Percentiles rank a stretch among this genome's conserved stretches.
Conservation (phyloP, 306 rosid genomes). For the Medicago ruthenica region DNA sequence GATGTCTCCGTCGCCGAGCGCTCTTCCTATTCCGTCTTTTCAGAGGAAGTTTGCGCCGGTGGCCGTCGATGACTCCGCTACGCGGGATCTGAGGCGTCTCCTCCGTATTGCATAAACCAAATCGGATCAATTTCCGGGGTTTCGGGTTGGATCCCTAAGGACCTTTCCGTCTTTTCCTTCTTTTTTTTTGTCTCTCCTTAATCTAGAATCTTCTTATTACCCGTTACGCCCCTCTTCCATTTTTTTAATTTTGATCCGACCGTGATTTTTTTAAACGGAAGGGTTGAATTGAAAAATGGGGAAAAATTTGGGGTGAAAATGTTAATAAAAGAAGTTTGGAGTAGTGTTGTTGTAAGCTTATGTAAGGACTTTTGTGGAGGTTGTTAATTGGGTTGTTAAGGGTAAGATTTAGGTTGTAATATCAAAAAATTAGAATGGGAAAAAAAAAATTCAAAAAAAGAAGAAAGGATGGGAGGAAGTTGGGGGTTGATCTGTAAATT, state of each 20-base stretch:
- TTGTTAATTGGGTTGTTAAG: constrained; percentile 34
- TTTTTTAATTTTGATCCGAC: constrained; percentile 47
- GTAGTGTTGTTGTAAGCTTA: constrained; percentile 1
- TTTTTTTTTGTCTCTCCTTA: not conserved
- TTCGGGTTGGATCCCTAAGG: constrained; percentile 7
- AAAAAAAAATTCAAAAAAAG: not conserved
- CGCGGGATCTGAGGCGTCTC: constrained; percentile 84
- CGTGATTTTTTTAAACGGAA: constrained; percentile 90
- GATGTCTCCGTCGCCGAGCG: constrained; percentile 82
- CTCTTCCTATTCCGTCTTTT: constrained; percentile 88
- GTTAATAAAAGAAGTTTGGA: constrained; percentile 34
- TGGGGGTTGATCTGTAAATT: constrained; percentile 47
- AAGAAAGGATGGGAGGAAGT: constrained; percentile 8
- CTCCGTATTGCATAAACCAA: constrained; percentile 67
- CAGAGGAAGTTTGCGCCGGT: constrained; percentile 52
- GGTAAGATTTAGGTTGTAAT: constrained; percentile 49
- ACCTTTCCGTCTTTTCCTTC: not conserved
- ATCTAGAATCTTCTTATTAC: constrained; percentile 43
- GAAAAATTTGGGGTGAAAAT: constrained; percentile 45
- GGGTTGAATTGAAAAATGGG: constrained; percentile 52
- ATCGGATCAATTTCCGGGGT: not conserved
- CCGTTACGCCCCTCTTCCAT: constrained; percentile 31
- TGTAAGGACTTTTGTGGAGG: constrained; percentile 13
- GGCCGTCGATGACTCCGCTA: constrained; percentile 71
- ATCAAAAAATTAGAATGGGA: constrained; percentile 8